Base-by-base conservation (phyloP, 2,329 filamentous ascomycete species). In the Teratosphaeriaceae sp. region DNA sequence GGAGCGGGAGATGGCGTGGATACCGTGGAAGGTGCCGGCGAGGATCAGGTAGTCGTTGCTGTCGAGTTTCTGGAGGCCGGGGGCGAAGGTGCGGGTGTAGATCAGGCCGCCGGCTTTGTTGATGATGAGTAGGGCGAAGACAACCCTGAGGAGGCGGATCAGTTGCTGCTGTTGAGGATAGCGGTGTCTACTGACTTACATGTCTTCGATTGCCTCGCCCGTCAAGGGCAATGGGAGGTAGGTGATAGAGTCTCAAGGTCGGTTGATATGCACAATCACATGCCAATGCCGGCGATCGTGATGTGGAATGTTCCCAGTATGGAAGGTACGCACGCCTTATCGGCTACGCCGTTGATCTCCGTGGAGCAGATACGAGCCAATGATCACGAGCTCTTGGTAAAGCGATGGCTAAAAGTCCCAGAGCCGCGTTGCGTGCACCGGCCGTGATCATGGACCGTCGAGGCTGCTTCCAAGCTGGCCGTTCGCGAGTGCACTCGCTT, bases 1-100 rank as follows among this genome's bases (percentile, higher is more conserved):
- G 35, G 71, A 71, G 49, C 73, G 70, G 2, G 78, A 79, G 49
- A 83, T 82, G 48, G 79, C 79, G 61, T 83, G 79, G 60, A 83
- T 79, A 48, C 77, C 92, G 63, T 98, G 92, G 66, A 98, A 98
- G 42, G 92, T 98, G 45, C 92, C 92, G 5, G 92, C 92, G 21
- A 98, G 80, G 55, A 97, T 90, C 23, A 98, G 84, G 62, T 94
- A 94, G 73, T 98, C 92, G 65, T 98, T 98, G 55, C 87, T 90
- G 54, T 80, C 86, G 56, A 98, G 82, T 64, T 90, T 88, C 65
- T 86, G 85, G 46, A 98, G 78, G 47, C 80, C 85, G 33, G 90
- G 80, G 58, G 89, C 82, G 66, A 98, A 97, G 61, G 88, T 86
- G 57, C 88, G 87, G 69, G 97, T 90, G 74, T 94, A 98, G 67